phyloP scores from a whole-genome alignment of 106 monocot species.

The Alisma plantagoaquatica region DNA sequence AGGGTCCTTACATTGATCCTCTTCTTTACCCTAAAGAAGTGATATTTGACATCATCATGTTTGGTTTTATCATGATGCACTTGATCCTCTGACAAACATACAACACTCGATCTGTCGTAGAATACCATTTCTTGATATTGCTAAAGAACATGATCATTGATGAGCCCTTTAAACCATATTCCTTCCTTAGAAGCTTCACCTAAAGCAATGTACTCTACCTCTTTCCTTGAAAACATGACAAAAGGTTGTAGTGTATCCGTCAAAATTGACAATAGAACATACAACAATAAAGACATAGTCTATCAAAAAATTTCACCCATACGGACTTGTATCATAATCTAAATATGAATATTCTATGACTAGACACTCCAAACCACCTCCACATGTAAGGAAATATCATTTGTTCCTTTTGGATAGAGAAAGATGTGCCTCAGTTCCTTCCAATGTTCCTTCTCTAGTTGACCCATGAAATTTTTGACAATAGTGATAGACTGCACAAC shows the following conservation, averaged over 20 bases:
- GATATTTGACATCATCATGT: not conserved
- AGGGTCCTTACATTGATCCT: not conserved
- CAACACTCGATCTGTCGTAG: not conserved
- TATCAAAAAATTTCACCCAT: not conserved
- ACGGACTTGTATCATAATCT: not conserved
- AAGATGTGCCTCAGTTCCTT: too few relatives aligned
- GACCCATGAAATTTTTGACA: too few relatives aligned
- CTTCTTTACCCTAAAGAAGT: not conserved
- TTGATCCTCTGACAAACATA: conserved; percentile 1
- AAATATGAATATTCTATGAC: not conserved
- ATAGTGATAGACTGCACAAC: too few relatives aligned
- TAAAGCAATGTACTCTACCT: not conserved
- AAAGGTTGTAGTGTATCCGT: not conserved
- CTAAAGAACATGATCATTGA: not conserved
- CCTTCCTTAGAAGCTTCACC: too few relatives aligned
- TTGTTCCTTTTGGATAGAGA: too few relatives aligned
- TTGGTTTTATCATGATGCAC: not conserved
- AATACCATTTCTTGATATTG: not conserved
- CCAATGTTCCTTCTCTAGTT: too few relatives aligned
- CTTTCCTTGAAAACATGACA: not conserved
- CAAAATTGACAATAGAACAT: not conserved
- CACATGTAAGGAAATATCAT: not conserved
- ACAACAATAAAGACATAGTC: not conserved
- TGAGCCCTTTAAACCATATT: too few relatives aligned
- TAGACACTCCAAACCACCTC: not conserved